These are phyloP conservation scores for Pythium angustatum DNA, from an alignment of 352 stramenopile species.

Conservation along the genomic window DNA sequence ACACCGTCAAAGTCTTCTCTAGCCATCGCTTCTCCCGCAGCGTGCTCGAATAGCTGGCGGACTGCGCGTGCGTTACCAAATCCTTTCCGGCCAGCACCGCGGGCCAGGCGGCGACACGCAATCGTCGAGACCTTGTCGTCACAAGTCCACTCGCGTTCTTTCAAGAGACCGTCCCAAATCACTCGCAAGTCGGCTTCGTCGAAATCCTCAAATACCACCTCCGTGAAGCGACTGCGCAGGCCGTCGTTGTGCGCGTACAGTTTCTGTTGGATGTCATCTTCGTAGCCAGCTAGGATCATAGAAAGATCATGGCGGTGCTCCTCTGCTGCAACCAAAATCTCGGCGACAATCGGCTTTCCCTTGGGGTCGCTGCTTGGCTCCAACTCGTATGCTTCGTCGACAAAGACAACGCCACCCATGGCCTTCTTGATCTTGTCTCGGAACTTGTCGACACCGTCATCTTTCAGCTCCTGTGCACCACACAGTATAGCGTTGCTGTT, in stretches of 20 bases:
- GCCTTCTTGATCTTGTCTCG: conserved; percentile 69
- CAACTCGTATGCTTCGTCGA: conserved; percentile 93
- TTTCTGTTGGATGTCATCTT: conserved; percentile 93
- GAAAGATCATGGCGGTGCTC: conserved; percentile 83
- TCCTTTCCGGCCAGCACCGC: conserved; percentile 64
- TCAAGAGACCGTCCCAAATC: conserved; percentile 64
- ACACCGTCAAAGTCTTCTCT: conserved; percentile 63
- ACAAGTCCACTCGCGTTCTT: conserved; percentile 52
- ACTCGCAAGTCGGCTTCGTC: conserved; percentile 80
- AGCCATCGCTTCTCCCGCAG: conserved; percentile 57
- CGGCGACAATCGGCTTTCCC: conserved; percentile 85
- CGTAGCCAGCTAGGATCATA: conserved; percentile 91
- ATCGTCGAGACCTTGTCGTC: conserved; percentile 55
- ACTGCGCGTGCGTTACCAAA: conserved; percentile 89
- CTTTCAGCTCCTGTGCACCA: conserved; percentile 73
- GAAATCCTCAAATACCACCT: conserved; percentile 91
- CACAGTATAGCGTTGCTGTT: conserved; percentile 44
- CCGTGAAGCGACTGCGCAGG: conserved; percentile 80
- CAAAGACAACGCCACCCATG: conserved; percentile 89
- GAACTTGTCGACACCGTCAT: conserved; percentile 67
- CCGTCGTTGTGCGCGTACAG: conserved; percentile 92
- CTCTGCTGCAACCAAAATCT: conserved; percentile 87
- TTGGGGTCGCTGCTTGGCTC: conserved; percentile 79
- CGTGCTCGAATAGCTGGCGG: conserved; percentile 73
- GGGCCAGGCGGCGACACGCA: conserved; percentile 62